Percentiles rank a stretch among this genome's conserved stretches.
Conservation (phyloP, 306 rosid genomes). For the Inga laurina region DNA sequence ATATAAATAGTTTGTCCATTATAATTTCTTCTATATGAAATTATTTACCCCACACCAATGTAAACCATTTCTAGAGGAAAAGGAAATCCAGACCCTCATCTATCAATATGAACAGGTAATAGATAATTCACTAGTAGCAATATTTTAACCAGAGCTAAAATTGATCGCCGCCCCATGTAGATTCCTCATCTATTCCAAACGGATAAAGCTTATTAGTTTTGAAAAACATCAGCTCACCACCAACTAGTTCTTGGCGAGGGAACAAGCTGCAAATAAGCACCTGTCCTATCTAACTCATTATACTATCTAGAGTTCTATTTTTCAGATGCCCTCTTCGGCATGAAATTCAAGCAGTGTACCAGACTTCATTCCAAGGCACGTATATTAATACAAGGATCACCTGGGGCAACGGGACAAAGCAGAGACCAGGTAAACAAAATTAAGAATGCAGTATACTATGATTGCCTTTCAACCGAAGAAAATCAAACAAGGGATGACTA, state of each 20-base stretch:
- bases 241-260: neutral
- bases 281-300: neutral
- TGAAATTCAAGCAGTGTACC: neutral
- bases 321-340: neutral
- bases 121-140: neutral
- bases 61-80: neutral
- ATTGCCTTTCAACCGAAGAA: neutral
- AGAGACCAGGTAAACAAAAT: neutral
- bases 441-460: neutral
- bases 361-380: neutral
- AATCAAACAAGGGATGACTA: neutral
- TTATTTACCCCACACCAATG: neutral
- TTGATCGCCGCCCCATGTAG: neutral
- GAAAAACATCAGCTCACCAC: neutral
- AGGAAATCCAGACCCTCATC: neutral
- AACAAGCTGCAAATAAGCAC: neutral
- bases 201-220: neutral
- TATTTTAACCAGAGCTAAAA: neutral
- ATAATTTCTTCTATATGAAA: constrained; percentile 11
- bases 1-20: neutral
- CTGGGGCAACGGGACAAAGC: neutral
- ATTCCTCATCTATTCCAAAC: neutral
- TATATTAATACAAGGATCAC: neutral
- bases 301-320: neutral
- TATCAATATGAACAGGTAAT: neutral